Percentiles rank a stretch among this genome's conserved stretches.
These are phyloP conservation scores for Acacia confusa DNA, from an alignment of 306 rosid genomes.

Conservation along the genomic window DNA sequence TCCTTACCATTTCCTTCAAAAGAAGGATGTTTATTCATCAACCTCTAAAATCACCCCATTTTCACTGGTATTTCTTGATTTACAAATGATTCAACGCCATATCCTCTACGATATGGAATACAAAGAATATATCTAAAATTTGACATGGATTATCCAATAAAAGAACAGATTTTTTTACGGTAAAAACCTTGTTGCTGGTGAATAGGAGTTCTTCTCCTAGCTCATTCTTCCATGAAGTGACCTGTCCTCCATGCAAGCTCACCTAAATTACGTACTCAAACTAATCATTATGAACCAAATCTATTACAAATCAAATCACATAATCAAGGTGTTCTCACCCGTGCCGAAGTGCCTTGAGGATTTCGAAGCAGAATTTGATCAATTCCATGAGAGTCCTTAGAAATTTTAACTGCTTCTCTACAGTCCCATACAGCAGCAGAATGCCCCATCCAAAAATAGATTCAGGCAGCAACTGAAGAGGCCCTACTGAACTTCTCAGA, in stretches of 20 bases:
- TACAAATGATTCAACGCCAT: neutral
- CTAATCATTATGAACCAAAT: neutral
- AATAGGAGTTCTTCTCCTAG: constrained; percentile 90
- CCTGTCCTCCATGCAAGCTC: constrained; percentile 90
- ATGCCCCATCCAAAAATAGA: constrained; percentile 61
- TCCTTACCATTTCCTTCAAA: neutral
- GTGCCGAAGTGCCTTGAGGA: constrained; percentile 59
- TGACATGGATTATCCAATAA: constrained; percentile 12
- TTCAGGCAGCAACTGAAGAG: constrained; percentile 18
- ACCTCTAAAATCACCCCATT: neutral
- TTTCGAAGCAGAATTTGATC: constrained; percentile 68
- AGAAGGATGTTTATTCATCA: constrained; percentile 11
- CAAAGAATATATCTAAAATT: neutral
- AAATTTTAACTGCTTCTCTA: neutral
- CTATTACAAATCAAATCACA: neutral
- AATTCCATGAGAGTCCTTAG: constrained; percentile 22
- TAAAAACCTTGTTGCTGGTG: constrained; percentile 80
- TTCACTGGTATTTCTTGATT: constrained; percentile 19
- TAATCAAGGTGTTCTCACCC: constrained; percentile 54
- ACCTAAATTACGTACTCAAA: constrained; percentile 46
- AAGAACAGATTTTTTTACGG: neutral
- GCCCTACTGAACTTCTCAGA: constrained; percentile 25
- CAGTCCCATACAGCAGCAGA: constrained; percentile 80
- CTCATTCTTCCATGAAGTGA: constrained; percentile 85
- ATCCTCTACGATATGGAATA: neutral